phyloP scores from a whole-genome alignment of 257 asterid genomes.

The Henckelia pumila region DNA sequence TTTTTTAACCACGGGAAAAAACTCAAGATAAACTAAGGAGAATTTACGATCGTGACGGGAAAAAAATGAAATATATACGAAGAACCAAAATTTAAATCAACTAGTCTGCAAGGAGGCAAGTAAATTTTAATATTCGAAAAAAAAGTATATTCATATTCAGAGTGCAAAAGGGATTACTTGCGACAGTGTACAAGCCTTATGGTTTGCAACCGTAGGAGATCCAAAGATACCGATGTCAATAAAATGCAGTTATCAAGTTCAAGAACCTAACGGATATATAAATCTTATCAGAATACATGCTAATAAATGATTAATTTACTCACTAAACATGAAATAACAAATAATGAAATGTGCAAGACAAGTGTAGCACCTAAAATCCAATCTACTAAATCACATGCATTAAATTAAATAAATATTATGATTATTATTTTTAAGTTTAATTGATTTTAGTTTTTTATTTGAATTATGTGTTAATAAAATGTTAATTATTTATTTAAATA shows the following conservation, averaged over 20 bases:
- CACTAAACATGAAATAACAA: conserved; percentile 14
- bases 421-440: no score
- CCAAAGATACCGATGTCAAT: conserved; percentile 80
- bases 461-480: no score
- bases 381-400: no score
- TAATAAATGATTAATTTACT: conserved; percentile 2
- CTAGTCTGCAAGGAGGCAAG: conserved; percentile 52
- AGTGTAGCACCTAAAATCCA: no score
- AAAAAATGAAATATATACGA: no score
- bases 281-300: conserved; percentile 17
- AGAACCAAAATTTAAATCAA: conserved; percentile 68
- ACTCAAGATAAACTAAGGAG: no score
- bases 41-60: no score
- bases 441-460: no score
- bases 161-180: conserved; percentile 55
- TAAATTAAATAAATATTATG: no score
- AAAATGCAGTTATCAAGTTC: conserved; percentile 93
- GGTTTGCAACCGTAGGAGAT: conserved; percentile 69
- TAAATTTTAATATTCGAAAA: conserved; percentile 16
- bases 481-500: no score
- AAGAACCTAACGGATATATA: conserved; percentile 54
- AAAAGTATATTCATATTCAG: conserved; percentile 14
- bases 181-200: conserved; percentile 96
- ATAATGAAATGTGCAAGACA: conserved; percentile 16
- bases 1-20: no score